Base-by-base conservation (phyloP, 345 rosid species). In the Eutrema yunnanense region DNA sequence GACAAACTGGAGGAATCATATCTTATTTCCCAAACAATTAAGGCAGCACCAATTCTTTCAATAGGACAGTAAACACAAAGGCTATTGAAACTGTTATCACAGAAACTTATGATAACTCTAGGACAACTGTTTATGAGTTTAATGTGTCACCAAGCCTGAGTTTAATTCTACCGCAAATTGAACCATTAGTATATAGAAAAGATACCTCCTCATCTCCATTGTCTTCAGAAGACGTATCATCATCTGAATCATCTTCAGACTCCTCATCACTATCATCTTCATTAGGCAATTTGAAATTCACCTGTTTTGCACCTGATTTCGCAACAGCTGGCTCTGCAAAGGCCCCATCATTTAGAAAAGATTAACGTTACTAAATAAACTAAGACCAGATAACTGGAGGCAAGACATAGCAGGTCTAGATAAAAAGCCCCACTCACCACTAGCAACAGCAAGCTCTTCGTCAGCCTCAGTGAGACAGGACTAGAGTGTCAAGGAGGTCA, bases 261-360 rank as follows among this genome's bases (percentile, higher is more conserved):
- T 75, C 88, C 50, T 80, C 84, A 9, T 49, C 73, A 62, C 71
- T 62, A 12, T 41, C 81, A 55, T 61, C 81, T 66, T 83, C 78
- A 34, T 66, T 69, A 36, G 84, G 82, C 76, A 81, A 82, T 5
- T 72, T 82, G 56, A 81, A 65, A 75, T 79, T 84, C 73, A 81
- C 92, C 70, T 76, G 81, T 66, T 73, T 84, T 30, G 48, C 72
- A 30, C 51, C 77, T 42, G 73, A 51, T 58, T 73, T 73, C 6
- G 57, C 37, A 51, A 42, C 66, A 56, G 38, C 63, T 14, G 72
- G 52, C 54, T 67, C 88, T 74, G 58, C 75, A 63, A 53, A 62
- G 12, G 19, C 2, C 46, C 76, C 27, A 57, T 61, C 37, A 42
- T 29, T 44, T 47, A 47, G 1, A 70, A 43, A 36, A 67, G 3